Base-by-base conservation (phyloP, 306 rosid genomes). In the Pterocarpus santalinus region DNA sequence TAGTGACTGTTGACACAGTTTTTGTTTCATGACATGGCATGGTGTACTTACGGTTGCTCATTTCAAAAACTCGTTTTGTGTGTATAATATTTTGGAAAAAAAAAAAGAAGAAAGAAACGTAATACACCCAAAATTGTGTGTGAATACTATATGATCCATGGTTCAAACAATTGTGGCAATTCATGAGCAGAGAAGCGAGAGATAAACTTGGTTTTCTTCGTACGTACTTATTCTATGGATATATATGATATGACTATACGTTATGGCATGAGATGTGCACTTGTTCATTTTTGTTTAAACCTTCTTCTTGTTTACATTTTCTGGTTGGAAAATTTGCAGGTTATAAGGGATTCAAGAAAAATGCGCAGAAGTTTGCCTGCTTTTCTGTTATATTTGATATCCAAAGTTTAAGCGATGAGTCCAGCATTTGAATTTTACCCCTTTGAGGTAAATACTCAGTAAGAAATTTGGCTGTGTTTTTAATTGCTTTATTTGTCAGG, bases 331-430 rank as follows among this genome's bases (percentile, higher is more conserved):
- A 77, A 76, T 71, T 47, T 87, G 77, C 91, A 94, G 95, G 91
- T 82, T 85, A 69, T 85, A 85, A 82, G 88, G 95, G 88, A 83
- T 86, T 89, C 77, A 77, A 88, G 85, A 81, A 85, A 78, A 79
- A 79, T 85, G 87, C 78, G 86, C 81, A 72, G 78, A 80, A 55
- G 73, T 75, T 80, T 74, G 74, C 87, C 79, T 78, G 65, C 77
- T 70, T 70, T 79, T 72, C 73, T 70, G 63, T 66, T 73, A 83
- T 43, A 51, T 58, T 66, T 81, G 88, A 65, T 80, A 68, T 69
- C 72, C 80, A 63, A 52, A 70, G 80, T 60, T 80, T 73, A 55
- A 82, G 85, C 81, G 69, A 77, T 81, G 85, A 72, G 41, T 75
- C 57, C 87, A 76, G 85, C 88, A 75, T 86, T 66, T 77, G 87